A percentile compares a stretch with the other conserved stretches of the same genome.
Conservation (phyloP, 768 basidiomycete species). For the Phlegmacium glaucopus region DNA sequence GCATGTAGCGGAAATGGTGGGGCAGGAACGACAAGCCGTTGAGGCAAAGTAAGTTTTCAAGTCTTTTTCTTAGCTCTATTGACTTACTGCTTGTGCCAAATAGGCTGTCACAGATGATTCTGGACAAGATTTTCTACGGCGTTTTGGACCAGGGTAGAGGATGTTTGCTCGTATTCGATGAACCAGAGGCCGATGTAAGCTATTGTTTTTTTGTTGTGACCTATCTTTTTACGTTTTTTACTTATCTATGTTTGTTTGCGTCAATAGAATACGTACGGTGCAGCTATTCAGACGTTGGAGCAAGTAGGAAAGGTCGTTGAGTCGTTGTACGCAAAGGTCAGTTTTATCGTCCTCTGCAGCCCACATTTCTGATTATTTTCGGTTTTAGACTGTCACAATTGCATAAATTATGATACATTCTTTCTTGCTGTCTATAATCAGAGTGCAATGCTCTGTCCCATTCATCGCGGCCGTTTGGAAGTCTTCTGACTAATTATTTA, state of each 20-base stretch:
- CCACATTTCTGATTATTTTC: too few relatives aligned
- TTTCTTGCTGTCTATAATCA: too few relatives aligned
- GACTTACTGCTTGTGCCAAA: background rate
- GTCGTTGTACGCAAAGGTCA: slow-evolving; percentile 80
- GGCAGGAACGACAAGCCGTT: slow-evolving; percentile 84
- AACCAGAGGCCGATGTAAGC: slow-evolving; percentile 81
- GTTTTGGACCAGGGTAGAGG: slow-evolving; percentile 97
- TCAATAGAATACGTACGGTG: slow-evolving; percentile 79
- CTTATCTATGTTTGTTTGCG: background rate
- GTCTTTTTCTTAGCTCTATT: background rate
- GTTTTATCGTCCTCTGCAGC: background rate
- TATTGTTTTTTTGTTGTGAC: slow-evolving; percentile 3
- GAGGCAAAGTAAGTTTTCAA: slow-evolving; percentile 74
- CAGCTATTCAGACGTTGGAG: slow-evolving; percentile 85
- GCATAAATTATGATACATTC: too few relatives aligned
- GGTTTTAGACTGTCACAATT: too few relatives aligned
- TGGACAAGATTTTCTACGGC: slow-evolving; percentile 91
- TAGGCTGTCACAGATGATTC: slow-evolving; percentile 96
- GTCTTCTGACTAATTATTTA: too few relatives aligned
- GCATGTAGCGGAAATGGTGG: slow-evolving; percentile 83
- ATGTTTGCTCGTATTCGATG: slow-evolving; percentile 87
- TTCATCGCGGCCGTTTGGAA: too few relatives aligned
- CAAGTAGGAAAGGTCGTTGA: slow-evolving; percentile 95
- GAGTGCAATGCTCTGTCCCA: too few relatives aligned
- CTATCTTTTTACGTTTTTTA: background rate